phyloP scores from a whole-genome alignment of 495 filamentous ascomycete genomes.

The Penicillium egyptiacum region DNA sequence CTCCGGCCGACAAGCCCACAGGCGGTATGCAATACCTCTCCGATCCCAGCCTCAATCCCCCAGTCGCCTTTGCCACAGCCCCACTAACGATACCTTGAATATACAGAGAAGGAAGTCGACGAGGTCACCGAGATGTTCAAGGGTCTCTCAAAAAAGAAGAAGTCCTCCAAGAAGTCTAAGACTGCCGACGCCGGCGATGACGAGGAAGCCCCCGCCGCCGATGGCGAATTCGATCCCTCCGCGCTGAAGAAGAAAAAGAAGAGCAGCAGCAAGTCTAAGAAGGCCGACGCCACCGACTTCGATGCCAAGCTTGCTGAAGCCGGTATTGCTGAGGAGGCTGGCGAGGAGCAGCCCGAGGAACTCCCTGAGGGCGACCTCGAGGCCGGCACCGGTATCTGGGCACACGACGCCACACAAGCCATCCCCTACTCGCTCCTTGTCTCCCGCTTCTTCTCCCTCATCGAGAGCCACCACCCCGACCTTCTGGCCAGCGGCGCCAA shows the following conservation, averaged over 20 bases:
- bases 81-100: conserved; percentile 16
- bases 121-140: conserved; percentile 74
- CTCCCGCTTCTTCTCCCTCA: conserved; percentile 84
- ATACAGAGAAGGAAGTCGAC: conserved; percentile 64
- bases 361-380: conserved; percentile 73
- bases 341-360: conserved; percentile 51
- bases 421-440: conserved; percentile 85
- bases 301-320: conserved; percentile 78
- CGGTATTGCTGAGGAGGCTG: conserved; percentile 55
- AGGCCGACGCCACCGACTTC: conserved; percentile 72
- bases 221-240: conserved; percentile 71
- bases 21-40: conserved; percentile 20
- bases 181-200: conserved; percentile 55
- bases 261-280: conserved; percentile 58
- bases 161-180: conserved; percentile 62
- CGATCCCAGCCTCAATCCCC: conserved; percentile 4
- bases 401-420: conserved; percentile 69
- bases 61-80: conserved; percentile 1
- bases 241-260: conserved; percentile 95
- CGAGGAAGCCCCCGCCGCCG: conserved; percentile 58
- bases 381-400: conserved; percentile 92
- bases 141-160: conserved; percentile 86
- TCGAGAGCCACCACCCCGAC: conserved; percentile 92
- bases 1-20: conserved; percentile 61
- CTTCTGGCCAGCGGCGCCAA: conserved; percentile 81